Evolutionary conservation across 2,329 filamentous ascomycete genomes (phyloP), one percentile per base, ranked within the genome.

Genomic region (Fusarium sp.): DNA sequence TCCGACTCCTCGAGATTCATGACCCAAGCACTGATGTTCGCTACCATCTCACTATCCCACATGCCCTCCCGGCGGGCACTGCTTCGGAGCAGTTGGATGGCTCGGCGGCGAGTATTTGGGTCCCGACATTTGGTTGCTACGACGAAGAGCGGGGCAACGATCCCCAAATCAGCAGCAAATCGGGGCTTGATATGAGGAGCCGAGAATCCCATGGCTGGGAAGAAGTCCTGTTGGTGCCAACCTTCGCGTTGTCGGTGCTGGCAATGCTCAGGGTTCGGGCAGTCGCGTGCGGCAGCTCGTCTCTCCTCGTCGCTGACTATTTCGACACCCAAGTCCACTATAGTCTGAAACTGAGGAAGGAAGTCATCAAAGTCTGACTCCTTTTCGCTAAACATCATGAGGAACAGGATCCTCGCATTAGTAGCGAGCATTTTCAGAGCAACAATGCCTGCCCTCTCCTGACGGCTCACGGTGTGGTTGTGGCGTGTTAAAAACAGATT

Each of bases 91-190:
- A 92, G 76, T 74, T 86, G 82, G 41, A 91, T 88, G 9, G 89
- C 89, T 65, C 86, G 84, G 19, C 87, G 81, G 20, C 89, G 84
- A 33, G 86, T 81, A 2, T 79, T 68, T 0, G 84, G 83, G 62
- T 90, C 84, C 13, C 88, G 84, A 71, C 89, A 91, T 72, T 90
- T 90, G 8, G 87, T 90, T 8, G 87, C 89, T n/a, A 89, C 86
- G 7, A 90, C 83, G 66, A 88, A 91, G 1, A 92, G 81, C 1
- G 88, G 87, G 5, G 88, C 86, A 6, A 92, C 83, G 55, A 92
- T 86, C 19, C 89, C 89, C 13, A 89, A 76, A 50, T 90, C 87
- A 24, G 89, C 84, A 43, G 87, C 88, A 75, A 91, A 91, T 68
- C 84, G 87, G 2, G 86, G 84, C 73, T 86, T 88, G 72, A 88